phyloP scores from a whole-genome alignment of 345 rosid genomes.

The Linum lewisii region DNA sequence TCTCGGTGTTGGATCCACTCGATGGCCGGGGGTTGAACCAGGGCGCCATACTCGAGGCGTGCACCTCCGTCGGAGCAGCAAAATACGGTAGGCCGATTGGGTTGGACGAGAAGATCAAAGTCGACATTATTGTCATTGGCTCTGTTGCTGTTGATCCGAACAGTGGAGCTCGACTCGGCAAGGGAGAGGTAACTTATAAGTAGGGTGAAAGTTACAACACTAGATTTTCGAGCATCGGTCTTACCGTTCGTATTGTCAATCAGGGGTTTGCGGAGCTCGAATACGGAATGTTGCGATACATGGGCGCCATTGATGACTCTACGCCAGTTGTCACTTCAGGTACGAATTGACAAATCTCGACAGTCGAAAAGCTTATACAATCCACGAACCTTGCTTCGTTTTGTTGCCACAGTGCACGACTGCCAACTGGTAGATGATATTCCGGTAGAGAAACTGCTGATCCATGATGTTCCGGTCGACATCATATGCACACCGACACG shows the following conservation, averaged over 20 bases:
- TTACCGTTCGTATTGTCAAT: slow-evolving; percentile 12
- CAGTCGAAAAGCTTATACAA: background rate
- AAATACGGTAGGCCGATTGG: slow-evolving; percentile 77
- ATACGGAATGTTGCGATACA: slow-evolving; percentile 79
- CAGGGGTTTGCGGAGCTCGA: slow-evolving; percentile 98
- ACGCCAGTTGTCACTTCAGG: slow-evolving; percentile 70
- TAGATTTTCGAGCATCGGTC: slow-evolving; percentile 1
- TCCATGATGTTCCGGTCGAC: slow-evolving; percentile 91
- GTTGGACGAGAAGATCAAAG: slow-evolving; percentile 70
- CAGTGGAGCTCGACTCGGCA: slow-evolving; percentile 86
- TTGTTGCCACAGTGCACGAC: slow-evolving; percentile 58
- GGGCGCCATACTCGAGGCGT: slow-evolving; percentile 50
- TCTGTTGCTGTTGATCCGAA: slow-evolving; percentile 83
- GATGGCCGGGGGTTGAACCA: slow-evolving; percentile 27
- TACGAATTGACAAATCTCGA: no score
- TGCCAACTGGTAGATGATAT: slow-evolving; percentile 79
- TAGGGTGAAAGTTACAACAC: background rate
- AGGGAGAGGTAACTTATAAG: slow-evolving; percentile 59
- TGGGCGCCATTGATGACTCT: slow-evolving; percentile 90
- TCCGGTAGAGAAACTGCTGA: slow-evolving; percentile 60
- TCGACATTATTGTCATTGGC: slow-evolving; percentile 70
- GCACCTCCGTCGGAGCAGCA: slow-evolving; percentile 76
- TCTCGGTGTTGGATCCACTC: slow-evolving; percentile 51
- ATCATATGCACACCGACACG: slow-evolving; percentile 77
- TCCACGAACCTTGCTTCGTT: no score